These are phyloP conservation scores for Dothideomycetidae sp. DNA, from an alignment of 2,329 filamentous ascomycete species.

Conservation along the genomic window DNA sequence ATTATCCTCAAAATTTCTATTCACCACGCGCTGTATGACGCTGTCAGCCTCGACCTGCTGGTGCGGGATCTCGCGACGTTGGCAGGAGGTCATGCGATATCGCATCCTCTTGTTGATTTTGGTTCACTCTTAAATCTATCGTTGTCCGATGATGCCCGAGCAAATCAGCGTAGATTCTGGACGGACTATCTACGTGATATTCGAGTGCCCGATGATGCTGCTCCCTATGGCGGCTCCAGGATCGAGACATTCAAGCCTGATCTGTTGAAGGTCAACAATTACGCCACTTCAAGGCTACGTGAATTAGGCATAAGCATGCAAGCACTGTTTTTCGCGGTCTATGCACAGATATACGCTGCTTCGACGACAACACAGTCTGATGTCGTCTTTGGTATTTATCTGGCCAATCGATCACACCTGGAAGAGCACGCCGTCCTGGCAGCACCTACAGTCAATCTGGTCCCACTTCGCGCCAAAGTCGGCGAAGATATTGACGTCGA, in stretches of 20 bases:
- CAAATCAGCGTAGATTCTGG: constrained; percentile 35
- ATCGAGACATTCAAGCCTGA: constrained; percentile 36
- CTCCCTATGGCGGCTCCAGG: constrained; percentile 16
- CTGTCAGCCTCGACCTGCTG: constrained; percentile 56
- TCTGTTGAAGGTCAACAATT: constrained; percentile 29
- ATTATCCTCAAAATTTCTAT: constrained; percentile 37
- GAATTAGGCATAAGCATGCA: constrained; percentile 52
- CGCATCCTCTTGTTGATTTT: constrained; percentile 19
- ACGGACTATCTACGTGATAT: constrained; percentile 29
- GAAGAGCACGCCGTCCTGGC: constrained; percentile 36
- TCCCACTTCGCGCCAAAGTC: constrained; percentile 49
- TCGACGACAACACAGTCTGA: constrained; percentile 21
- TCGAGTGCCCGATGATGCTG: constrained; percentile 11
- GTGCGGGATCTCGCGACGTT: constrained; percentile 37
- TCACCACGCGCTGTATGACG: constrained; percentile 83
- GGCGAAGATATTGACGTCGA: constrained; percentile 25
- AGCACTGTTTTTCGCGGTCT: constrained; percentile 59
- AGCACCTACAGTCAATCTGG: constrained; percentile 64
- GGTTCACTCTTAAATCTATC: constrained; percentile 28
- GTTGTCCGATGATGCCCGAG: constrained; percentile 12
- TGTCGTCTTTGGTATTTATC: constrained; percentile 62
- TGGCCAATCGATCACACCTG: constrained; percentile 56
- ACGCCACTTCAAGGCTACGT: constrained; percentile 32
- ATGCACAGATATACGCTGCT: constrained; percentile 39
- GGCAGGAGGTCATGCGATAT: constrained; percentile 21